Conservation (phyloP, 1,284 basidiomycete species). For the Sanghuangporus baumii region DNA sequence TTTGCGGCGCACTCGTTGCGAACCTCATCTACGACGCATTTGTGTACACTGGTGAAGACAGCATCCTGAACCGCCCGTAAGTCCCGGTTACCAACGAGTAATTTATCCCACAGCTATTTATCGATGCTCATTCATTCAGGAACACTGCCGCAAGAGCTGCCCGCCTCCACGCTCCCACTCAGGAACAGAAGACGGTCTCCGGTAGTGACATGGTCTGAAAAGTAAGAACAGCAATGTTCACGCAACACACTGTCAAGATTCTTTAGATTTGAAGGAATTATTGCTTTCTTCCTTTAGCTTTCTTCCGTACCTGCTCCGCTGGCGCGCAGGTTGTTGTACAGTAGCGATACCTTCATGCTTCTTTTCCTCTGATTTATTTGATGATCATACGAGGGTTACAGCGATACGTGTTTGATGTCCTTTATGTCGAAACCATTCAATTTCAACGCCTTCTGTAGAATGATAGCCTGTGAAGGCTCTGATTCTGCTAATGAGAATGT, state of each 20-base stretch:
- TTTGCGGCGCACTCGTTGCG: slow-evolving; percentile 32
- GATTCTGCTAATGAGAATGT: neutral
- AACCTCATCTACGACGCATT: slow-evolving; percentile 33
- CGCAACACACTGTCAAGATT: neutral
- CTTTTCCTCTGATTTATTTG: neutral
- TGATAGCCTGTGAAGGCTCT: neutral
- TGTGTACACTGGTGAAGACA: slow-evolving; percentile 30
- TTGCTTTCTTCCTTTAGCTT: neutral
- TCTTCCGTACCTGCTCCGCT: neutral
- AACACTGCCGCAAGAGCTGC: neutral
- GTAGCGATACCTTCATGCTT: neutral
- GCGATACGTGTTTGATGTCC: neutral
- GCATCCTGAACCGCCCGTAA: slow-evolving; percentile 20
- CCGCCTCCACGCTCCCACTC: neutral
- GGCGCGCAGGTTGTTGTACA: neutral
- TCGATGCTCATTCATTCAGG: neutral
- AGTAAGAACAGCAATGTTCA: neutral
- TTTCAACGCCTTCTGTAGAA: neutral
- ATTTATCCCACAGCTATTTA: neutral
- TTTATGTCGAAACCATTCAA: neutral
- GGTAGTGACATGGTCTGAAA: slow-evolving; percentile 1
- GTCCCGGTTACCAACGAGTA: neutral
- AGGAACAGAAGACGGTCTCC: neutral
- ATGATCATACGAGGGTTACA: neutral
- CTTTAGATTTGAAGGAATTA: neutral